Percentiles rank a stretch among this genome's conserved stretches.
Evolutionary conservation across 352 stramenopile species (phyloP).

Genomic region (Globisporangium ultimum): DNA sequence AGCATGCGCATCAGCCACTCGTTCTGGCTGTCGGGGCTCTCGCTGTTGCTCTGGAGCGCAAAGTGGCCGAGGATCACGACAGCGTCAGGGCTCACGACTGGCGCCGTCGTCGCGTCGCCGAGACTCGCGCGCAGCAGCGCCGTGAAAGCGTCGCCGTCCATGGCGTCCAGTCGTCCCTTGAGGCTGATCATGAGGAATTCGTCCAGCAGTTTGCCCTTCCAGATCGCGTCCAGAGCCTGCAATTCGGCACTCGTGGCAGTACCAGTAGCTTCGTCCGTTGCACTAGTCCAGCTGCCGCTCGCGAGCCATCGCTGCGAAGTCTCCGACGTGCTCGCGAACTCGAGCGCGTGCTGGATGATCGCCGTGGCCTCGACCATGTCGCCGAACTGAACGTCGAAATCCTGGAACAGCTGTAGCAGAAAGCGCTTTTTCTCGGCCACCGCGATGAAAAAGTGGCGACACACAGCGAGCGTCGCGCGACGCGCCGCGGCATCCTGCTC

Average conservation of each 20-base stretch:
- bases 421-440: constrained; percentile 63
- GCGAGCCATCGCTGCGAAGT: constrained; percentile 44
- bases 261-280: not conserved
- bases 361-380: constrained; percentile 52
- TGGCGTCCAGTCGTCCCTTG: constrained; percentile 66
- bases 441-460: constrained; percentile 48
- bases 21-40: constrained; percentile 24
- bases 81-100: constrained; percentile 62
- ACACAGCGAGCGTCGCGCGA: constrained; percentile 30
- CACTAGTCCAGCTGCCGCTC: constrained; percentile 53
- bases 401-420: constrained; percentile 63
- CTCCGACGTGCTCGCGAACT: constrained; percentile 43
- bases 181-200: constrained; percentile 81
- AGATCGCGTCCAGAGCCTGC: constrained; percentile 45
- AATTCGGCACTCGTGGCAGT: constrained; percentile 9
- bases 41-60: constrained; percentile 32
- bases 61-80: constrained; percentile 76
- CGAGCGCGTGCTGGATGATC: constrained; percentile 55
- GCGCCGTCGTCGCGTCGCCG: constrained; percentile 32
- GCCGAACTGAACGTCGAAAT: constrained; percentile 65
- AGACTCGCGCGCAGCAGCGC: constrained; percentile 52
- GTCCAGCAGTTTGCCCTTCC: constrained; percentile 71
- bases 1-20: constrained; percentile 51
- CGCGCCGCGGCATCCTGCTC: constrained; percentile 18
- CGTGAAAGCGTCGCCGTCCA: constrained; percentile 46